Percentiles rank a stretch among this genome's conserved stretches.
phyloP scores from a whole-genome alignment of 768 basidiomycete genomes.

The Rhizopogon salebrosus region DNA sequence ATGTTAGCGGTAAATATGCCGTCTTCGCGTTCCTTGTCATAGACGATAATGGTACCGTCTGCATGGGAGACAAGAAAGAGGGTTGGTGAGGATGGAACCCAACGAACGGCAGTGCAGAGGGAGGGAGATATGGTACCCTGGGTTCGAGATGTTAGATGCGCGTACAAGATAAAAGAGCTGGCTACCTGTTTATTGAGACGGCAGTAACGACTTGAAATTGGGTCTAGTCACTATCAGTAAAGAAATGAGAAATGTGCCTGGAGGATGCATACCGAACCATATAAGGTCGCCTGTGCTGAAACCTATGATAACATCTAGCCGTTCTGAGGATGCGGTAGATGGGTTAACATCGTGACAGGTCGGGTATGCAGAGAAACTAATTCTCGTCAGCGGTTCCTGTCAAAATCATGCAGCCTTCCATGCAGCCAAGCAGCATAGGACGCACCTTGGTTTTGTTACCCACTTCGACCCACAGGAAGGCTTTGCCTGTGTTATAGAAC shows the following conservation, averaged over 20 bases:
- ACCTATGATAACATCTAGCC: constrained; percentile 85
- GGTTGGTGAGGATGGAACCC: constrained; percentile 78
- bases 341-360: constrained; percentile 90
- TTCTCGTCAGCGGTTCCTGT: constrained; percentile 81
- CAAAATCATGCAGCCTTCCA: constrained; percentile 7
- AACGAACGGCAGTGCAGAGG: constrained; percentile 83
- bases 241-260: background rate
- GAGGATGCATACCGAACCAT: constrained; percentile 71
- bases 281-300: constrained; percentile 93
- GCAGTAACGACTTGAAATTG: constrained; percentile 73
- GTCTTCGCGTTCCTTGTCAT: constrained; percentile 89
- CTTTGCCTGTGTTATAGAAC: constrained; percentile 86
- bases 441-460: constrained; percentile 81
- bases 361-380: constrained; percentile 82
- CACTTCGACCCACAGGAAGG: constrained; percentile 80
- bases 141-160: constrained; percentile 6
- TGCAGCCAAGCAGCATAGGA: background rate
- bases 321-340: constrained; percentile 70
- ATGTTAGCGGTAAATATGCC: constrained; percentile 64
- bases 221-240: constrained; percentile 43
- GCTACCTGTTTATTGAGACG: constrained; percentile 82
- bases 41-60: constrained; percentile 84
- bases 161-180: constrained; percentile 2
- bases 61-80: constrained; percentile 85
- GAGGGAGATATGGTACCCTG: constrained; percentile 77